Percentiles rank a stretch among this genome's conserved stretches.
Conservation (phyloP, 352 stramenopile species). For the Blastocystis sp. region DNA sequence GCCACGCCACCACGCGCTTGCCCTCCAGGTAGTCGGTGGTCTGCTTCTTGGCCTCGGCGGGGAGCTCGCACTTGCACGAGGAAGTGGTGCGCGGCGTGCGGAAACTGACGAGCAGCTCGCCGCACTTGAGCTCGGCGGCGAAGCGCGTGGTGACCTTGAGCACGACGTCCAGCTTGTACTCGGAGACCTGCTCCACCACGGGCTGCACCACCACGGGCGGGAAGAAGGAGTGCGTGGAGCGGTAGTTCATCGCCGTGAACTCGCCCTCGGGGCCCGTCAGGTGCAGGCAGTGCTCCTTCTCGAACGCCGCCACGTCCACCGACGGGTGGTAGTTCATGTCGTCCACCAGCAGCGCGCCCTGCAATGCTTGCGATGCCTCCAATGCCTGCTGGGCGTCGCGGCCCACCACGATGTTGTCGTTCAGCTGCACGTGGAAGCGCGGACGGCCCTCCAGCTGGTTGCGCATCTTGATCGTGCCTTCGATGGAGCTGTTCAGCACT, state of each 20-base stretch:
- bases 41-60: constrained; percentile 49
- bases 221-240: constrained; percentile 33
- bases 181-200: constrained; percentile 56
- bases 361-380: neutral
- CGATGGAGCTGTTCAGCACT: constrained; percentile 55
- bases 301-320: constrained; percentile 42
- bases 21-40: constrained; percentile 55
- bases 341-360: constrained; percentile 6
- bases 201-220: constrained; percentile 48
- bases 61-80: constrained; percentile 39
- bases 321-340: constrained; percentile 61
- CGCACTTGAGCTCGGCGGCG: neutral
- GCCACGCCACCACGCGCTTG: constrained; percentile 49
- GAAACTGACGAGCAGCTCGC: constrained; percentile 37
- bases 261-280: constrained; percentile 29
- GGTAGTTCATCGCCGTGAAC: constrained; percentile 63
- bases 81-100: constrained; percentile 30
- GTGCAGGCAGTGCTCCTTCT: constrained; percentile 47
- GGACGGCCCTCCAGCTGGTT: constrained; percentile 50
- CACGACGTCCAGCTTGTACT: constrained; percentile 60
- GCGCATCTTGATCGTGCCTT: constrained; percentile 36
- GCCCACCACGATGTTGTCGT: constrained; percentile 31
- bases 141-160: constrained; percentile 62
- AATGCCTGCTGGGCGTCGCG: neutral
- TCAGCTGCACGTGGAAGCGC: constrained; percentile 32